Conservation (phyloP, 208 protist genomes). For the Angomonas ambiguus region DNA sequence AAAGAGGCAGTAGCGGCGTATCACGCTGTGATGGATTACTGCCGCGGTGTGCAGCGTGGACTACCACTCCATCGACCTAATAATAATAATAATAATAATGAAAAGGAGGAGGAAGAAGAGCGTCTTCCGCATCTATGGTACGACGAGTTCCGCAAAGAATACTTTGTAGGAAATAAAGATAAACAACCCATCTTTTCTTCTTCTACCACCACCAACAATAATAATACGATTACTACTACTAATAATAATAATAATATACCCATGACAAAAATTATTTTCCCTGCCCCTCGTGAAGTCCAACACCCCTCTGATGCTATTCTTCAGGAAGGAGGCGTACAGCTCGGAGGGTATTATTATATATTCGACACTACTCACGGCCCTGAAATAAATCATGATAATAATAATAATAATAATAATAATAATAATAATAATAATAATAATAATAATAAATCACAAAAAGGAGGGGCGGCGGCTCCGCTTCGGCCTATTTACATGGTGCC, state of each 20-base stretch:
- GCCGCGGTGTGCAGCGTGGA: slow-evolving; percentile 54
- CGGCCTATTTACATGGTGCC: no score
- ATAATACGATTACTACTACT: neutral
- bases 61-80: slow-evolving; percentile 24
- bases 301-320: neutral
- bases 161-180: slow-evolving; percentile 32
- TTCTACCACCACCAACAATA: neutral
- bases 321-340: neutral
- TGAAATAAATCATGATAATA: slow-evolving; percentile 3
- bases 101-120: neutral
- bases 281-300: slow-evolving; percentile 16
- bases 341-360: neutral
- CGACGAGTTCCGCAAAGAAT: slow-evolving; percentile 17
- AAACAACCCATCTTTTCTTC: slow-evolving; percentile 9
- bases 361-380: neutral
- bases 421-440: slow-evolving; percentile 14
- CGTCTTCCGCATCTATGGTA: slow-evolving; percentile 7
- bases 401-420: slow-evolving; percentile 15
- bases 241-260: slow-evolving; percentile 17
- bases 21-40: slow-evolving; percentile 64
- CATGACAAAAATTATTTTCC: slow-evolving; percentile 47
- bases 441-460: slow-evolving; percentile 5
- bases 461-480: neutral
- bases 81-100: slow-evolving; percentile 11
- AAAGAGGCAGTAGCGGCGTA: slow-evolving; percentile 19